Base-by-base conservation (phyloP, 768 basidiomycete species). In the Collybiopsis confluens region DNA sequence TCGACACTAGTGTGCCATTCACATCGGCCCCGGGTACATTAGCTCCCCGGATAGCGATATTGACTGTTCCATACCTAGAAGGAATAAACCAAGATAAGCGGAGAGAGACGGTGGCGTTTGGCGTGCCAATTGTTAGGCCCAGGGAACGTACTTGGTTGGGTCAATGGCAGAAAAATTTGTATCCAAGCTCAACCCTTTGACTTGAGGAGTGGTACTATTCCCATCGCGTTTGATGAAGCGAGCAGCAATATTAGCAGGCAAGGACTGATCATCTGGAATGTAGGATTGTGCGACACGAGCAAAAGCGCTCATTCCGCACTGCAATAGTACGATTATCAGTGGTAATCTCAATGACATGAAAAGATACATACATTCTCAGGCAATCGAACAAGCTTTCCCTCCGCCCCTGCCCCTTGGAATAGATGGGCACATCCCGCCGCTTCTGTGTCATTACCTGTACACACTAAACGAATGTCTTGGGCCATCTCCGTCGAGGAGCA, bases 211-310 rank as follows among this genome's bases (percentile, higher is more conserved):
- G 10, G 44, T 45, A 24, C 47, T 28, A 18, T 28, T 37, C 11
- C 61, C 65, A 51, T 63, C 64, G 15, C 69, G 59, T 16, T 67
- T 64, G 9, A 58, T 50, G 37, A 71, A 52, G 20, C 57, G 54
- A 38, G 50, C 45, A 1, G 60, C 61, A 11, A 70, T 54, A 21
- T 53, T 33, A 1, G 54, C 28, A 0, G 73, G 70, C 16, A 73
- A 59, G 0, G 67, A 66, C 56, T 75, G 75, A 52, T 76, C 66
- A 10, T 66, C 59, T 2, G 70, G 62, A n/a, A 65, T 61, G 66
- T 69, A 70, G 2, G 68, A 65, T n/a, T 58, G 59, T 7, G 67
- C 68, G 41, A 77, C 60, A 33, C 54, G 65, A 27, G 52, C 63
- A 52, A 59, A 67, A 26, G 59, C 40, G 49, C 46, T 59, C 27